These are phyloP conservation scores for Henckelia pumila DNA, from an alignment of 257 asterid genomes.

Conservation along the genomic window DNA sequence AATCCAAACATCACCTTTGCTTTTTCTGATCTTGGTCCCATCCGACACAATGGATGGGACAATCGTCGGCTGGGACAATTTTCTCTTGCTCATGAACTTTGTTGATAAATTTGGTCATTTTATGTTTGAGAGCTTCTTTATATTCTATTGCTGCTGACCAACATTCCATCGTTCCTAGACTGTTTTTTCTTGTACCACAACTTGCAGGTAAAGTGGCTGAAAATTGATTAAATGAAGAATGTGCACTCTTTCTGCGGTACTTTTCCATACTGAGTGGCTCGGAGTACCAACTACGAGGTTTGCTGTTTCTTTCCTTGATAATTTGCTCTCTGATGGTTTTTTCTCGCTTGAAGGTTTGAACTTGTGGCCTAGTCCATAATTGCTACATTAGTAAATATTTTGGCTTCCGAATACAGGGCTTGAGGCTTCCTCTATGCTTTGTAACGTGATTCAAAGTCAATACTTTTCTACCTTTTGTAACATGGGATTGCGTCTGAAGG, in stretches of 20 bases:
- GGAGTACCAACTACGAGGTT: not conserved
- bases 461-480: not conserved
- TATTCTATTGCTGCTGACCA: not conserved
- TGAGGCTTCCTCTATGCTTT: no score
- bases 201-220: not conserved
- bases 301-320: not conserved
- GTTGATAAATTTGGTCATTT: not conserved
- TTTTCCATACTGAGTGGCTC: not conserved
- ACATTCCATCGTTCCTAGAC: not conserved
- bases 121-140: not conserved
- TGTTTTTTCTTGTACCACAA: not conserved
- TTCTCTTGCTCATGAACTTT: not conserved
- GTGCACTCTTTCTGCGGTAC: not conserved
- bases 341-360: not conserved
- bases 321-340: no score
- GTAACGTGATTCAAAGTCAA: no score
- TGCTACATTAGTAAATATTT: not conserved
- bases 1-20: not conserved
- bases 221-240: not conserved
- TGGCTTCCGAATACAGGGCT: no score
- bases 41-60: not conserved
- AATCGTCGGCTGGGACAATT: not conserved
- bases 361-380: not conserved
- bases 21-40: not conserved
- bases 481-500: no score